These are phyloP conservation scores for Bromus sterilis DNA, from an alignment of 176 grass and related monocot genomes.

Conservation along the genomic window DNA sequence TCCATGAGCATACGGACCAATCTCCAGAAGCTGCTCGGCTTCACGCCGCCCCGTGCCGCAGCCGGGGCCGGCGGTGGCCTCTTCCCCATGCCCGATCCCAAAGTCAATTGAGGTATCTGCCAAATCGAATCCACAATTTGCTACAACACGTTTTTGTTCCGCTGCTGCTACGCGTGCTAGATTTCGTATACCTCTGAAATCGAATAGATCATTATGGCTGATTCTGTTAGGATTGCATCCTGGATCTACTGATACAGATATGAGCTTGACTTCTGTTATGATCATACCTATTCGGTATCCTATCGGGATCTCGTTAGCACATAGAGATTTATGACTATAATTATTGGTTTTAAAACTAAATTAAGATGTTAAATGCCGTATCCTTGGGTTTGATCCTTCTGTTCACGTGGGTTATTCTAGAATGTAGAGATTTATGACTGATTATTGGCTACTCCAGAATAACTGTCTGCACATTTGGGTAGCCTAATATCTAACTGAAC, in stretches of 20 bases:
- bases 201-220: neutral
- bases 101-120: conserved; percentile 69
- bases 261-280: neutral
- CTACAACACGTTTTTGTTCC: too few relatives aligned
- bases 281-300: neutral
- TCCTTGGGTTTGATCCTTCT: neutral
- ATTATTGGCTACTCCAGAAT: neutral
- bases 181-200: neutral
- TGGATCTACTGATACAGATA: conserved; percentile 7
- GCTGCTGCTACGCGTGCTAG: neutral
- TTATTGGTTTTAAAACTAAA: neutral
- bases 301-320: neutral
- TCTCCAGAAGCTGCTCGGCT: conserved; percentile 89
- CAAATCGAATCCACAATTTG: conserved; percentile 16
- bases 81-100: conserved; percentile 89
- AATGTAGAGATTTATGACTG: neutral
- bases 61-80: conserved; percentile 54
- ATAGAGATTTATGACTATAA: neutral
- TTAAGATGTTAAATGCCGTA: neutral
- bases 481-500: neutral
- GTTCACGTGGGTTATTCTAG: neutral
- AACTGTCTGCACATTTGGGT: neutral
- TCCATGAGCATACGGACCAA: conserved; percentile 98
- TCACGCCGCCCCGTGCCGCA: conserved; percentile 69
- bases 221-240: neutral